Evolutionary conservation across 352 stramenopile genomes (phyloP), one percentile per base, ranked within the genome.

Genomic region (Pythium brassicae): DNA sequence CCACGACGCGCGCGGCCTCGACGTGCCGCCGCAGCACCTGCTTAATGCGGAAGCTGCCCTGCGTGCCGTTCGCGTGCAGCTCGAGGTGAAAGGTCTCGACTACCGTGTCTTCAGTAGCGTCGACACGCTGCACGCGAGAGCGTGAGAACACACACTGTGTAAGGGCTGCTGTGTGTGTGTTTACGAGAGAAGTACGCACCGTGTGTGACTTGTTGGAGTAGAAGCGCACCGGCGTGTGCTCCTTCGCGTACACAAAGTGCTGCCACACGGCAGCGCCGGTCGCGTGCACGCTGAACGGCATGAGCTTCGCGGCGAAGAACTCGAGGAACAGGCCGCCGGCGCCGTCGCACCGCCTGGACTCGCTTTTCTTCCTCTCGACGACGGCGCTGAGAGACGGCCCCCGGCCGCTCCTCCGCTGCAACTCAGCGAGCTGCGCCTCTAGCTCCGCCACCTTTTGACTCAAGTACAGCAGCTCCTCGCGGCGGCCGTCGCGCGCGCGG

Each of bases 51-150:
- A 85, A 85, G 45, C 77, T 61, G 1, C 73, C 73, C 17, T 71
- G 62, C 1, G 67, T 83, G n/a, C 69, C 67, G 39, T 85, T 86
- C 0, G 66, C 71, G 14, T 76, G 54, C 22, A 86, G 50, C 57
- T 86, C 70, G 40, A 88, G 68, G 27, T 68, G 63, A 48, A 83
- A 79, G 49, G 70, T 80, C 53, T 86, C 78, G 20, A 86, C 59
- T n/a, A 86, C 80, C 27, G 69, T 80, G 47, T 86, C 63, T 50
- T 85, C 74, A 12, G 70, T 61, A 0, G 49, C 5, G 32, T 37
- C 32, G 32, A 37, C 32, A 11, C 32, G 9, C 32, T 37, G 14
- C 8, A 37, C 32, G 32, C 9, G 2, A 37, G 7, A 56, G n/a
- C 25, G 32, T 50, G 44, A 35, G 32, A n/a, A 7, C 32, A 37